phyloP scores from a whole-genome alignment of 176 grass and related monocot genomes.

The Carex littledalei region DNA sequence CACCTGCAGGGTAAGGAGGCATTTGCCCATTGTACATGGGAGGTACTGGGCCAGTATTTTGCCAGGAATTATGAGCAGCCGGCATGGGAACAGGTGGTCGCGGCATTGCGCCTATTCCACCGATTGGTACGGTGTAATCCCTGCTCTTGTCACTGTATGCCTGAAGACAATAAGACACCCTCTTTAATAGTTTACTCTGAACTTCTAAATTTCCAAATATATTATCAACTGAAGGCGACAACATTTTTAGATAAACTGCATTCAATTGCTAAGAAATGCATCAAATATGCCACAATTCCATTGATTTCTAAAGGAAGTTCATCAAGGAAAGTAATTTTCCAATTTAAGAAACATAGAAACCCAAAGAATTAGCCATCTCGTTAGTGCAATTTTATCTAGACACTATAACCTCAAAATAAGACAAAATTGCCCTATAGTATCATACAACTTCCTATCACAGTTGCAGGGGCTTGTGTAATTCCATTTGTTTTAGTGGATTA shows the following conservation, averaged over 20 bases:
- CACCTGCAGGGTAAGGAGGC: constrained; percentile 27
- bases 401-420: neutral
- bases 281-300: neutral
- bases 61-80: constrained; percentile 40
- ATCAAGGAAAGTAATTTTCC: neutral
- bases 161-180: constrained; percentile 36
- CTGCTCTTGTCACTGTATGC: constrained; percentile 94
- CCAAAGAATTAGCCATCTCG: neutral
- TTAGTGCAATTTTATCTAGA: neutral
- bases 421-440: neutral
- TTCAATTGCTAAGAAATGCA: neutral
- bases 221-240: neutral
- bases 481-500: neutral
- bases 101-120: constrained; percentile 29
- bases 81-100: constrained; percentile 35
- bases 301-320: neutral
- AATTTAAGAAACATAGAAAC: neutral
- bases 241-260: constrained; percentile 1
- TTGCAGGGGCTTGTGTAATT: neutral
- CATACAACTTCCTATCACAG: neutral
- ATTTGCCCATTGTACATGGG: constrained; percentile 29
- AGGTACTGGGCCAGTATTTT: constrained; percentile 38
- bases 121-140: constrained; percentile 76
- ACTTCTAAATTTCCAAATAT: neutral
- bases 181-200: neutral